Base-by-base conservation (phyloP, 1,139 yeast species). In the Kurtzmaniella quercitrusa region DNA sequence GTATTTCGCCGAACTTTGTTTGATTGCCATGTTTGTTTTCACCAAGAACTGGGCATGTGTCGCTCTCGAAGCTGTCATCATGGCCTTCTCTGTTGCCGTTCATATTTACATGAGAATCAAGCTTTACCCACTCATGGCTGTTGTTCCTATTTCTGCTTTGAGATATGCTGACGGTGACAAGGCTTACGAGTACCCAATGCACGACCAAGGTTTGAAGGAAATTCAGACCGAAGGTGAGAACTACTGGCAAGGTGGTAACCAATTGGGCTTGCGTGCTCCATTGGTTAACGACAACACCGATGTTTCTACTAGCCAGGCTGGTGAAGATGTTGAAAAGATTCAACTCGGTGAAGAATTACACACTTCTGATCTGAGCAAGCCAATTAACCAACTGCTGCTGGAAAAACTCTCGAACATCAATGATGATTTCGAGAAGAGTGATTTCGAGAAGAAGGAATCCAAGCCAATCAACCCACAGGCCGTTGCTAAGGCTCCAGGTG, bases 121-220 rank as follows among this genome's bases (percentile, higher is more conserved):
- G 48, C 83, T 83, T 58, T 71, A 79, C 42, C 82, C 87, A 37
- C 61, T 84, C 45, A 66, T 80, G 53, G 88, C 78, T 53, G 69
- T 74, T 33, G 88, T 85, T 41, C 93, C 97, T 48, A 75, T 95
- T 41, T 79, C 88, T 43, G 88, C 88, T 3, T 71, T 85, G 48
- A 70, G 71, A 48, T 74, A 75, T 51, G 80, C 84, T 34, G 70
- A 79, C 49, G 84, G 83, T 47, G 81, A 74, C 46, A 41, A 59
- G 1, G 60, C 70, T n/a, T 65, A 61, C 54, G 75, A 61, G 42
- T 72, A 73, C 52, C 82, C 88, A 51, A 63, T 60, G 60, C 63
- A 69, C 35, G 93, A 85, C 55, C 83, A 81, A 57, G 93, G 93
- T 39, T 58, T 53, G 49, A 65, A 69, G 44, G 88, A 84, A 60